A percentile compares a stretch with the other conserved stretches of the same genome.
Evolutionary conservation across 257 asterid genomes (phyloP).

Genomic region (Ocimum tenuiflorum): DNA sequence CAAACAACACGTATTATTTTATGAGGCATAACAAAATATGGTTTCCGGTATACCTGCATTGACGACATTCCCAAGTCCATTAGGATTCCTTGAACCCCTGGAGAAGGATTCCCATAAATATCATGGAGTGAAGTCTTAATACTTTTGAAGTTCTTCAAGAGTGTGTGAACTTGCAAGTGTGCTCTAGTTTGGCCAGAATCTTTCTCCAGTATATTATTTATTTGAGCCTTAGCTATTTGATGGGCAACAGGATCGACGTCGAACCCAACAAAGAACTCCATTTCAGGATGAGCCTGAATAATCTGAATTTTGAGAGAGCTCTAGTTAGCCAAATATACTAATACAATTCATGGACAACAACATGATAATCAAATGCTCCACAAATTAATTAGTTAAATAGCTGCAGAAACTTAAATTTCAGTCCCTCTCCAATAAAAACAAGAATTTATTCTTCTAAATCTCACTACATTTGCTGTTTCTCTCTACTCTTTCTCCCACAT

Average conservation of each 20-base stretch:
- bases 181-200: constrained; percentile 28
- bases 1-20: too few species aligned
- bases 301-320: constrained; percentile 47
- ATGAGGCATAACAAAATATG: neutral
- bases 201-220: constrained; percentile 28
- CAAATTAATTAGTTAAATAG: neutral
- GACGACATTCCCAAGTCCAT: constrained; percentile 99
- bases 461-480: neutral
- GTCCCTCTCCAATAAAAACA: neutral
- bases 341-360: neutral
- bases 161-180: constrained; percentile 47
- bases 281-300: constrained; percentile 78
- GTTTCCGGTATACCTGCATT: constrained; percentile 70
- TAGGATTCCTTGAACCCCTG: constrained; percentile 71
- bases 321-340: neutral
- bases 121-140: constrained; percentile 50
- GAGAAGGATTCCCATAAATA: constrained; percentile 31
- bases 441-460: neutral
- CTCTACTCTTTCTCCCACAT: neutral
- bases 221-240: constrained; percentile 51
- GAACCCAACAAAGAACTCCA: constrained; percentile 68
- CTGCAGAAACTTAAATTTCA: neutral
- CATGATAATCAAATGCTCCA: neutral
- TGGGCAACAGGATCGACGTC: constrained; percentile 94
- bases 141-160: constrained; percentile 56